Evolutionary conservation across 2,329 filamentous ascomycete species (phyloP).

Genomic region (Colletotrichum truncatum): DNA sequence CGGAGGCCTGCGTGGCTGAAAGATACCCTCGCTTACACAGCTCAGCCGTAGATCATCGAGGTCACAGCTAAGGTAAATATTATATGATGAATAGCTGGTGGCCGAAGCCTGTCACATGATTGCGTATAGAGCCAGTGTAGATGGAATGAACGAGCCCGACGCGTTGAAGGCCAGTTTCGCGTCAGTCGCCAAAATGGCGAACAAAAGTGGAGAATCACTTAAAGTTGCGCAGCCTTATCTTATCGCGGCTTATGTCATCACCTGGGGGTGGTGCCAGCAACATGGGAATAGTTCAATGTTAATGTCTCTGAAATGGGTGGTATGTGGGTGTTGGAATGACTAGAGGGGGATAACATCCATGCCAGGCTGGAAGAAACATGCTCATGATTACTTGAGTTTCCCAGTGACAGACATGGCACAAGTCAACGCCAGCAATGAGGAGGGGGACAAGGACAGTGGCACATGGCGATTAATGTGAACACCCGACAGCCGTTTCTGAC

Average conservation of each 20-base stretch:
- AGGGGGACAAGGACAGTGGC: too few species aligned
- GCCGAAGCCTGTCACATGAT: slow-evolving; percentile 16
- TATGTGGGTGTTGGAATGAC: too few species aligned
- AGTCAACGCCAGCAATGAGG: too few species aligned
- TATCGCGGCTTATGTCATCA: slow-evolving; percentile 18
- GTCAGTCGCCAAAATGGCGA: slow-evolving; percentile 6
- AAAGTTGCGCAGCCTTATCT: background rate
- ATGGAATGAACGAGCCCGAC: slow-evolving; percentile 18
- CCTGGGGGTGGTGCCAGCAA: too few species aligned
- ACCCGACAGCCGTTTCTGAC: background rate
- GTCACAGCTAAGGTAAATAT: background rate
- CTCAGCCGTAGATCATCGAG: background rate
- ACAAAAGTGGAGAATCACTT: slow-evolving; percentile 21
- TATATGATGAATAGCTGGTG: background rate
- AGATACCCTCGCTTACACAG: background rate
- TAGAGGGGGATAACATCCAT: too few species aligned
- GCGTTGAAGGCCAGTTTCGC: slow-evolving; percentile 24
- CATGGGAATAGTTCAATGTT: too few species aligned
- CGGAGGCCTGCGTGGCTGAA: background rate
- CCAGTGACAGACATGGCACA: background rate
- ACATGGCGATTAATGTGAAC: too few species aligned
- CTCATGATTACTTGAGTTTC: too few species aligned
- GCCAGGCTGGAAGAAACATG: too few species aligned
- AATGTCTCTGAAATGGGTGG: too few species aligned
- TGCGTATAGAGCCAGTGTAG: background rate